Evolutionary conservation across 2,329 filamentous ascomycete species (phyloP).

Genomic region (Pseudocercospora fuligena): DNA sequence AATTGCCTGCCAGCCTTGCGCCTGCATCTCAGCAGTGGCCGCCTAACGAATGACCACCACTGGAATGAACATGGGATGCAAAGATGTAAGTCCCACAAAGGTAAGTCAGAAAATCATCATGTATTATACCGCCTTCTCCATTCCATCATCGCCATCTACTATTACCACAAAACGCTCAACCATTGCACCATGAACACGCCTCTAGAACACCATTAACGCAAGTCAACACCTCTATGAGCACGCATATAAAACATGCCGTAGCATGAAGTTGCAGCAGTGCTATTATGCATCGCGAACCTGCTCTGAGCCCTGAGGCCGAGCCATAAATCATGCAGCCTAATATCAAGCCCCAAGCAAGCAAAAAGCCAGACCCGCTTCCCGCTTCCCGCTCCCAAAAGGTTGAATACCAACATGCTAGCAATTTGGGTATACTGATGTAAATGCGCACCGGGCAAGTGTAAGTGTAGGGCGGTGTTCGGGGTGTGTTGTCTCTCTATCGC

Average conservation of each 20-base stretch:
- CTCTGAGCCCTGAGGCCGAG: background rate
- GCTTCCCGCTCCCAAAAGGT: background rate
- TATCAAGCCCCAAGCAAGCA: too few species aligned
- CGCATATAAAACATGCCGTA: background rate
- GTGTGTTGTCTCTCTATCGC: background rate
- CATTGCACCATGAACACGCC: background rate
- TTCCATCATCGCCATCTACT: background rate
- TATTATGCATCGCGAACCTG: background rate
- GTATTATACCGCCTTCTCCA: background rate
- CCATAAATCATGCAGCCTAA: too few species aligned
- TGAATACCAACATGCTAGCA: conserved; percentile 3
- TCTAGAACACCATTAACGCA: background rate
- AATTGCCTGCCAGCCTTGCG: too few species aligned
- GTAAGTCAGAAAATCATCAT: background rate
- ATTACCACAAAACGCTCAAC: background rate
- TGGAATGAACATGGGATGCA: too few species aligned
- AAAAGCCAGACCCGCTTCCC: too few species aligned
- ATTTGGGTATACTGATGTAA: conserved; percentile 8
- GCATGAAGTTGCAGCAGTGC: background rate
- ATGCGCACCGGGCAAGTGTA: background rate
- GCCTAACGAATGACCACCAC: too few species aligned
- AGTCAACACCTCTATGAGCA: background rate
- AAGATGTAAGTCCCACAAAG: background rate
- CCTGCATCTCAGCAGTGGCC: too few species aligned
- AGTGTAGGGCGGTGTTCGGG: background rate